Evolutionary conservation across 225 moss, liverwort and hornwort species (phyloP).

Genomic region (Rhytidiadelphus loreus): DNA sequence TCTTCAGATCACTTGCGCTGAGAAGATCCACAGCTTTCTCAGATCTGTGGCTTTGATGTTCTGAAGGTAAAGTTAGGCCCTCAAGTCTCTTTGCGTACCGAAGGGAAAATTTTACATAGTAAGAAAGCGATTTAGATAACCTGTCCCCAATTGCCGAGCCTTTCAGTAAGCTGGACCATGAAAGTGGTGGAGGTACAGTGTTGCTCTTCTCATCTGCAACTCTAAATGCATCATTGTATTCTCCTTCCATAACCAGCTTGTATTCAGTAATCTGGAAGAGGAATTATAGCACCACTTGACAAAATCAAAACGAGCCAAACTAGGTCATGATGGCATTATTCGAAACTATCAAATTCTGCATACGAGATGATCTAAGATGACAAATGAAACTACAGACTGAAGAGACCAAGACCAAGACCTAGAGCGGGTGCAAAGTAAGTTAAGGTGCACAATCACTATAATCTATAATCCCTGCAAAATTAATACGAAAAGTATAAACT

Average conservation of each 20-base stretch:
- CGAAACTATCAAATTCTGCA: background rate
- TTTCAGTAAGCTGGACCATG: constrained; percentile 61
- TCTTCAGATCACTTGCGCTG: background rate
- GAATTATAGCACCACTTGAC: background rate
- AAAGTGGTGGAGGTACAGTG: constrained; percentile 16
- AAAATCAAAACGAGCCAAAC: background rate
- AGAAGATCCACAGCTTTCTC: background rate
- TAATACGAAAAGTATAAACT: background rate
- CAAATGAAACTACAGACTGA: background rate
- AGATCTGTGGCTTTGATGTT: background rate
- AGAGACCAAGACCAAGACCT: background rate
- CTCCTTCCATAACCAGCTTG: constrained; percentile 56
- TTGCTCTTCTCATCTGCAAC: background rate
- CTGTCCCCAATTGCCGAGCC: constrained; percentile 10
- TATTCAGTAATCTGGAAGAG: constrained; percentile 50
- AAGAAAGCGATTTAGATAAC: constrained; percentile 10
- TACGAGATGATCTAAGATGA: background rate
- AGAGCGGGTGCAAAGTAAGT: background rate
- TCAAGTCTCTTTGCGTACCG: constrained; percentile 34
- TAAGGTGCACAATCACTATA: background rate
- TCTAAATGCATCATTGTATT: background rate
- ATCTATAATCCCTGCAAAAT: background rate
- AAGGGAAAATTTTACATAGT: constrained; percentile 47
- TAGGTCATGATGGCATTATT: background rate
- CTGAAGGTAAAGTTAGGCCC: constrained; percentile 29